Evolutionary conservation across 805 yeast species (phyloP), one percentile per base, ranked within the genome.

Genomic region (Isabelozyma pseudorhagii): DNA sequence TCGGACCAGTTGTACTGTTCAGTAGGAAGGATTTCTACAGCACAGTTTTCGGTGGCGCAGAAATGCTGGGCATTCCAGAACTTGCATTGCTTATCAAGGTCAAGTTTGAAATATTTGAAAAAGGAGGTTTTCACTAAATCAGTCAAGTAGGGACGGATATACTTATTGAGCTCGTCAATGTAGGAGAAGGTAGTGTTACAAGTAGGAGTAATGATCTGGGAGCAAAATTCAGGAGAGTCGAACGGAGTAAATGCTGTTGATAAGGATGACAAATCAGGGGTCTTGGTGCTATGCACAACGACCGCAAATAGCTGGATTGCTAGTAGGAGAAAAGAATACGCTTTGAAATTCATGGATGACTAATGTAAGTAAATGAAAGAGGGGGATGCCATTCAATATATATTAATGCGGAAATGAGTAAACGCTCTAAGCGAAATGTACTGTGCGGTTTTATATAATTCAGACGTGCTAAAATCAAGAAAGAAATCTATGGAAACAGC

Each of bases 1-100:
- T 90, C 88, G 40, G 85, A 66, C 68, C 83, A 82, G 54, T 78
- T 77, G 77, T 86, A 87, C 56, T 86, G 88, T 46, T 84, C 89
- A 10, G 88, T 79, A 4, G 70, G 64, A 50, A 72, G 62, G 2
- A 89, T 81, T 63, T 91, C 96, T 40, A 91, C 96, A 0, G 97
- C 96, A 69, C 97, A 91, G 49, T 89, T 85, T 54, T 89, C 78
- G 61, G 90, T 89, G 53, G 91, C 88, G 64, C 97, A 91, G 60
- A 87, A 83, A 41, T 92, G 96, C 60, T 78, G 78, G 57, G 84
- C 90, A 55, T 82, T 82, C 91, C 89, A 88, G 65, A 87, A 91
- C 27, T 96, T 93, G 67, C 99, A 91, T 64, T 81, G 81, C 54
- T 79, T 85, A 67, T 83, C 89, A 50, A 94, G 75, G 61, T 94